Conservation (phyloP, 768 basidiomycete species). For the Amanita rimosa region DNA sequence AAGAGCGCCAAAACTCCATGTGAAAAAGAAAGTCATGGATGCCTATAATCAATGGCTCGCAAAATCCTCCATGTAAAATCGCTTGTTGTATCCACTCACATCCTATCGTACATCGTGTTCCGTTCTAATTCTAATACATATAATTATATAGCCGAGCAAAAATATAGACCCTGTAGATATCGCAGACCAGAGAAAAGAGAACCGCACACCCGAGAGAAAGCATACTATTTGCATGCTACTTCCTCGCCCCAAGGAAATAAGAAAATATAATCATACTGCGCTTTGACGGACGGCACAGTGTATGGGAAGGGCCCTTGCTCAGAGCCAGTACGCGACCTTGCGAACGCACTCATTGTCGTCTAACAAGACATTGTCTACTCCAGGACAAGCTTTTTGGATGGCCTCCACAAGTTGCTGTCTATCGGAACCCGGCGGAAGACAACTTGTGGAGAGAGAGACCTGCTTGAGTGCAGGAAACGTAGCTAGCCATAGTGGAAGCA, state of each 20-base stretch:
- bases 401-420: neutral
- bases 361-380: constrained; percentile 6
- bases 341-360: constrained; percentile 5
- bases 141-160: neutral
- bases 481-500: constrained; percentile 12
- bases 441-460: constrained; percentile 11
- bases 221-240: neutral
- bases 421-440: constrained; percentile 5
- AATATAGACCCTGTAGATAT: neutral
- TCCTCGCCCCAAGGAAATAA: neutral
- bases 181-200: neutral
- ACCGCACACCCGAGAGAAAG: neutral
- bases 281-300: neutral
- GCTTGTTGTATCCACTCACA: neutral
- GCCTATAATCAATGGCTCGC: constrained; percentile 21
- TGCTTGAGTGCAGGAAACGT: constrained; percentile 10
- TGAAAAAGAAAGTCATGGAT: constrained; percentile 33
- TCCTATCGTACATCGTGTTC: neutral
- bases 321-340: constrained; percentile 1
- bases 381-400: constrained; percentile 8
- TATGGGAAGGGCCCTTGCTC: neutral
- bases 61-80: neutral
- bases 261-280: neutral
- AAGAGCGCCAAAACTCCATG: constrained; percentile 27
- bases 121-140: neutral